Conservation (phyloP, 768 basidiomycete genomes). For the Lactarius evosmus region DNA sequence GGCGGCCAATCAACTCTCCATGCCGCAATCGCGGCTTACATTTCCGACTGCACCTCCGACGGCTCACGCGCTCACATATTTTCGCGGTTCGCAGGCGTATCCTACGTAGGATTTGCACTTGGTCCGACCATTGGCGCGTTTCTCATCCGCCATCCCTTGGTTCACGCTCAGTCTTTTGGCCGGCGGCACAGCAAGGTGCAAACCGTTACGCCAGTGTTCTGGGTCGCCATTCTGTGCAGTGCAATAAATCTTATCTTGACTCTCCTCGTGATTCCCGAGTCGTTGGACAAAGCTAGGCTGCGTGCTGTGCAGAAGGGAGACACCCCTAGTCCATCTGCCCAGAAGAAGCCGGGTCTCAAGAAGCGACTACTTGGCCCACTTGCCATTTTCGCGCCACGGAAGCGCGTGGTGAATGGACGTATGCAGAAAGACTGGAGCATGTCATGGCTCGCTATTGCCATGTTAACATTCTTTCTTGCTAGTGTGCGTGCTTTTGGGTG, state of each 20-base stretch:
- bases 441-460: constrained; percentile 58
- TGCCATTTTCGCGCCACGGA: constrained; percentile 62
- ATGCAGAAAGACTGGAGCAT: constrained; percentile 61
- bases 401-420: constrained; percentile 42
- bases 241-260: constrained; percentile 56
- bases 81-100: constrained; percentile 65
- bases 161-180: constrained; percentile 31
- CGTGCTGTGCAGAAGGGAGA: constrained; percentile 45
- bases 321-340: constrained; percentile 38
- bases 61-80: constrained; percentile 68
- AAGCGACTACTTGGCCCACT: constrained; percentile 60
- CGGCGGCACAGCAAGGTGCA: constrained; percentile 32
- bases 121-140: constrained; percentile 70
- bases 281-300: constrained; percentile 36
- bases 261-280: constrained; percentile 51
- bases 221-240: constrained; percentile 45
- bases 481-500: constrained; percentile 46
- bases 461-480: constrained; percentile 64
- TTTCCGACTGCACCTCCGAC: constrained; percentile 76
- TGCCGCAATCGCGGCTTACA: constrained; percentile 64
- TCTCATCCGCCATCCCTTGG: constrained; percentile 46
- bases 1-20: constrained; percentile 72
- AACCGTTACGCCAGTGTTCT: constrained; percentile 52
- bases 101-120: constrained; percentile 71
- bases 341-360: constrained; percentile 32